Base-by-base conservation (phyloP, 2,329 filamentous ascomycete species). In the Nemania sp. region DNA sequence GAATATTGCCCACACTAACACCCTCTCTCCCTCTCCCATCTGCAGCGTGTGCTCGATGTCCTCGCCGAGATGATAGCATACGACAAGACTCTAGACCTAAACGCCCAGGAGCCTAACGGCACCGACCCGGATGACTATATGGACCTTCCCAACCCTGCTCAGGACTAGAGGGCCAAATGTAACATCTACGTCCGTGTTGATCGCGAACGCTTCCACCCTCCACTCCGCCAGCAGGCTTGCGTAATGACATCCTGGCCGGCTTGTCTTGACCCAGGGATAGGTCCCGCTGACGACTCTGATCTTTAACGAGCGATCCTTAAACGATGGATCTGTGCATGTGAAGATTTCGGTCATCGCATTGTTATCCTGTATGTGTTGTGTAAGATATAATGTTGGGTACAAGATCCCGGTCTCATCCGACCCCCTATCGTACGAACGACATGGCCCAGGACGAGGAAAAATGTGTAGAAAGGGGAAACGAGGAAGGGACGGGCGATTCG, bases 31-130 rank as follows among this genome's bases (percentile, higher is more conserved):
- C 39, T 34, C 34, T 34, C 32, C 21, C 17, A 35, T 39, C 17
- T 56, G n/a, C 67, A 95, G 90, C 88, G 93, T 65, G 91, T 98
- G 71, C 88, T 99, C 70, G 94, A 99, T 77, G 89, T 98, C 71
- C 87, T 99, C 65, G 95, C 95, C 68, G 92, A 97, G 80, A 97
- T 99, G 92, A 97, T 99, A 73, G 94, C 93, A 66, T 87, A 93
- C 77, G 95, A 98, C 79, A 86, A 89, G 65, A 87, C 81, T 66
- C 80, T 92, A 68, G 85, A 88, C 68, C 82, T 91, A 18, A 66
- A 60, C 56, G 12, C 47, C 54, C 52, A 60, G 43, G 2, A 25
- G 25, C 55, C 54, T 12, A 42, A 37, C 29, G 64, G 59, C 4
- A 54, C 65, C 32, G 79, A 80, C 75, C 72, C 81, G 57, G 73